Base-by-base conservation (phyloP, 257 asterid species). In the Eustoma russellianum region DNA sequence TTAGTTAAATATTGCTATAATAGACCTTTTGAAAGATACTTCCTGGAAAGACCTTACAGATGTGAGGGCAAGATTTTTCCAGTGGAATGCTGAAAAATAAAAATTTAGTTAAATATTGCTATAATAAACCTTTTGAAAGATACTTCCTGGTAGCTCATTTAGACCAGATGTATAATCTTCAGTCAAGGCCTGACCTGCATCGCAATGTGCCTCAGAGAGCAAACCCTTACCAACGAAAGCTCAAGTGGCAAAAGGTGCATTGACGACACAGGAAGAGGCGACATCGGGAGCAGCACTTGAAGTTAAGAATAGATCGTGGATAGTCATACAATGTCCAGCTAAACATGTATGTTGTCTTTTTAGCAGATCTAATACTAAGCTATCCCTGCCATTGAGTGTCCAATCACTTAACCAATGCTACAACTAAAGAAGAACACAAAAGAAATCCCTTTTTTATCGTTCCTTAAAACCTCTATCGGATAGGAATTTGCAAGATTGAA, bases 61-160 rank as follows among this genome's bases (percentile, higher is more conserved):
- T 38, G 90, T 87, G 63, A 87, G 34, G 18, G 79, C 86, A 50
- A 91, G 63, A 66, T 68, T 68, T 66, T 72, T 91, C 98, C 95
- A 87, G 17, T 87, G 79, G 66, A 91, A 82, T 54, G 96, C 98
- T 16, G 98, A 87, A 55, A 82, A 67, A 48, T 87, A 66, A 15
- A 95, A 84, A 64, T 79, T 91, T 74, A 75, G 65, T 74, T 80
- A 76, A 56, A 91, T 70, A 56, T 69, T 55, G 70, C 65, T 60
- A 61, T 78, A 61, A 41, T 58, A 53, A 57, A 77, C 77, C 54
- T 55, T 55, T 63, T 55, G 66, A 51, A 79, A 70, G 58, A 74
- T 47, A 52, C 53, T 62, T 62, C 53, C 73, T 17, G 83, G 74
- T 17, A 73, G 73, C 56, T 65, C 61, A 19, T 57, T 44, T 62